Evolutionary conservation across 164 flowering plant genomes (phyloP), one percentile per base, ranked within the genome.

Genomic region (Liriodendron chinense): DNA sequence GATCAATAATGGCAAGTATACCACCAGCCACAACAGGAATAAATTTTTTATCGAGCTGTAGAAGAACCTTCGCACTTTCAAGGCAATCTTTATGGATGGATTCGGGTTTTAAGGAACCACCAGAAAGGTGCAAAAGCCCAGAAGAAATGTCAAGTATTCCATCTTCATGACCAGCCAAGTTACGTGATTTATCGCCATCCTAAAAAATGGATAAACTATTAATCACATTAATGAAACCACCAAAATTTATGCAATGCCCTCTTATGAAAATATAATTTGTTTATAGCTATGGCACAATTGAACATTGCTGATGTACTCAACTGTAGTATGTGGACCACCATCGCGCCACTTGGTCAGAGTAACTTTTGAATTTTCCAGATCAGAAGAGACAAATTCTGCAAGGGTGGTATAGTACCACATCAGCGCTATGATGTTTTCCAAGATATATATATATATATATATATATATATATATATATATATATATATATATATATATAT

Each of bases 41-140:
- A 78, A 84, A 93, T 86, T 93, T 96, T 85, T 85, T 92, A 81
- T 91, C 99, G 28, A 96, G 87, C 82, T 93, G 98, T 59, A 77
- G 84, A 65, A 96, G 96, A 84, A 95, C 94, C 82, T 85, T 91
- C 53, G 93, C 87, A 83, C 84, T 80, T 74, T 84, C 84, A 67
- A 96, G 89, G 80, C 81, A 89, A 28, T 81, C 87, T 84, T 84
- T 91, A 72, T 57, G 84, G 74, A 94, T 90, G 24, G 86, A 86
- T 59, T 84, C 85, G 28, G 99, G 99, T 78, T 94, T 81, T 77
- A 96, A 82, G n/a, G 87, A 85, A 77, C 87, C 84, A 59, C 89
- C 88, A 79, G 88, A 83, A 77, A 89, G 86, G 48, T 86, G 91
- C 82, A 94, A 81, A 76, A 91, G 76, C 69, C 90, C 97, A 53